Conservation (phyloP, 345 rosid genomes). For the Rhodamnia argentea region DNA sequence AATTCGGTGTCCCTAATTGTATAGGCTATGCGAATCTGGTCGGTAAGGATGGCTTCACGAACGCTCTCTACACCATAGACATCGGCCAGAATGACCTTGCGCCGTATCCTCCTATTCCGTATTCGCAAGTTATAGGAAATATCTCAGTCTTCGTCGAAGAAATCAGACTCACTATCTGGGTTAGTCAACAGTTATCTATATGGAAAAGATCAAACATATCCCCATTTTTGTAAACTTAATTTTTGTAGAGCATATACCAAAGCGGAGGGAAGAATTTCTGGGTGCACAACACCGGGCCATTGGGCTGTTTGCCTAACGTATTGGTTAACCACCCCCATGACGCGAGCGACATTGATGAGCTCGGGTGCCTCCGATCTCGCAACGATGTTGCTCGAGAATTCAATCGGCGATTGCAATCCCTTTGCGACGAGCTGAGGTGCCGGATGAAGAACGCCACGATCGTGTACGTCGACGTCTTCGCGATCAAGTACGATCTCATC, state of each 20-base stretch:
- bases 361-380: conserved; percentile 46
- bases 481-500: conserved; percentile 43
- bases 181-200: not conserved
- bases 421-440: conserved; percentile 32
- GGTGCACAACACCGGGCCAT: conserved; percentile 66
- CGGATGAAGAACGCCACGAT: conserved; percentile 27
- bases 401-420: conserved; percentile 24
- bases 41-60: conserved; percentile 22
- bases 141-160: conserved; percentile 40
- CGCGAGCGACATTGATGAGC: conserved; percentile 32
- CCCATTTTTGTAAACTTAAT: not conserved
- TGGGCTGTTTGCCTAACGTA: conserved; percentile 52
- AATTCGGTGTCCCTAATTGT: not conserved
- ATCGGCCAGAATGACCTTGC: conserved; percentile 64
- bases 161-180: conserved; percentile 41
- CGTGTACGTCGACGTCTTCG: conserved; percentile 40
- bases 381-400: conserved; percentile 43
- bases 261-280: conserved; percentile 61
- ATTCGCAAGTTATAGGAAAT: conserved; percentile 22
- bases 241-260: conserved; percentile 25
- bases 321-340: conserved; percentile 22
- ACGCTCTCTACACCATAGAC: conserved; percentile 49
- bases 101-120: not conserved
- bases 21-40: conserved; percentile 17
- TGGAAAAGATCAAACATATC: not conserved